phyloP scores from a whole-genome alignment of 176 grass and related monocot genomes.

The Dendrocalamus sinicus region DNA sequence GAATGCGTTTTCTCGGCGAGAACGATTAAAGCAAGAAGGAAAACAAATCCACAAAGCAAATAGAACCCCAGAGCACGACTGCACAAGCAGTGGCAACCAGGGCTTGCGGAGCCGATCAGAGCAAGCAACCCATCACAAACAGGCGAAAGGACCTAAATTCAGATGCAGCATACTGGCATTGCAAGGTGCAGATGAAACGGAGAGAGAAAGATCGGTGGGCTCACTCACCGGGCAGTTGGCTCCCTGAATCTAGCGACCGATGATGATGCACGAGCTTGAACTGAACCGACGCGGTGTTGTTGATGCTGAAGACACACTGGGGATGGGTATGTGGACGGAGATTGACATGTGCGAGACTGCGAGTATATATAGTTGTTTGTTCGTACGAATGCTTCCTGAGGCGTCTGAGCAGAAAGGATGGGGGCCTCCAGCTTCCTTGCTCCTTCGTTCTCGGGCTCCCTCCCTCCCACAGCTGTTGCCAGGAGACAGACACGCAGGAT shows the following conservation, averaged over 20 bases:
- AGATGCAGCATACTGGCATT: neutral
- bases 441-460: neutral
- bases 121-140: neutral
- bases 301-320: neutral
- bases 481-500: neutral
- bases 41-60: neutral
- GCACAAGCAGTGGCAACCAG: neutral
- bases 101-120: neutral
- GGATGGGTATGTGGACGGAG: too few species aligned
- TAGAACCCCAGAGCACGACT: too few species aligned
- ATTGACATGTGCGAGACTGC: neutral
- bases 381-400: neutral
- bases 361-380: neutral
- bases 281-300: neutral
- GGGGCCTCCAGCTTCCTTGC: neutral
- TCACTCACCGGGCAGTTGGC: neutral
- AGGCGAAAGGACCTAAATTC: neutral
- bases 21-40: neutral
- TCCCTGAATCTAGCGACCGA: neutral
- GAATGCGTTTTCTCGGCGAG: neutral
- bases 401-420: too few species aligned
- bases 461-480: slow-evolving; percentile 9
- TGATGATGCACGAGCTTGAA: neutral
- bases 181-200: neutral
- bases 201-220: neutral